Conservation (phyloP, 345 rosid species). For the Camelina laxa region DNA sequence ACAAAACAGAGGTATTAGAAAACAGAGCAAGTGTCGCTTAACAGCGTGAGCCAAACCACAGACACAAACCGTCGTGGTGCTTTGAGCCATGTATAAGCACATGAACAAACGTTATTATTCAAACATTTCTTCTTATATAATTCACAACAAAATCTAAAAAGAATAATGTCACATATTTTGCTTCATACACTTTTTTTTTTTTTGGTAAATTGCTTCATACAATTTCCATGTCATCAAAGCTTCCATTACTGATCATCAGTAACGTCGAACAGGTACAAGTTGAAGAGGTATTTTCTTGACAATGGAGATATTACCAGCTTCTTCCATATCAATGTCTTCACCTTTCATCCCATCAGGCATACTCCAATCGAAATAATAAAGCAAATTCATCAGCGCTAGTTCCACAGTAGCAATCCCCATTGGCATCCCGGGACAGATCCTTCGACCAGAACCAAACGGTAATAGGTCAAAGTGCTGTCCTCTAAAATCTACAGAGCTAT, state of each 20-base stretch:
- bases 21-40: too few species aligned
- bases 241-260: not conserved
- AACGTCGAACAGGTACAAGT: constrained; percentile 31
- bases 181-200: not conserved
- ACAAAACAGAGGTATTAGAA: too few species aligned
- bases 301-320: constrained; percentile 21
- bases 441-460: constrained; percentile 64
- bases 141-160: not conserved
- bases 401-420: constrained; percentile 37
- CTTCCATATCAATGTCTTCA: constrained; percentile 42
- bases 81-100: not conserved
- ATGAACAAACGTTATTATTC: not conserved
- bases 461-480: constrained; percentile 52
- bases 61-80: too few species aligned
- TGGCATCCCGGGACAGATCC: constrained; percentile 53
- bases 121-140: not conserved
- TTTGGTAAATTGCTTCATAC: not conserved
- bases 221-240: not conserved
- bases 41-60: too few species aligned
- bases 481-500: constrained; percentile 47
- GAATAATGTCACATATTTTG: not conserved
- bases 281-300: constrained; percentile 45
- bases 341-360: constrained; percentile 31
- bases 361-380: constrained; percentile 41
- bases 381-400: constrained; percentile 32